Conservation (phyloP, 2,329 filamentous ascomycete species). For the Raffaelea arxii region DNA sequence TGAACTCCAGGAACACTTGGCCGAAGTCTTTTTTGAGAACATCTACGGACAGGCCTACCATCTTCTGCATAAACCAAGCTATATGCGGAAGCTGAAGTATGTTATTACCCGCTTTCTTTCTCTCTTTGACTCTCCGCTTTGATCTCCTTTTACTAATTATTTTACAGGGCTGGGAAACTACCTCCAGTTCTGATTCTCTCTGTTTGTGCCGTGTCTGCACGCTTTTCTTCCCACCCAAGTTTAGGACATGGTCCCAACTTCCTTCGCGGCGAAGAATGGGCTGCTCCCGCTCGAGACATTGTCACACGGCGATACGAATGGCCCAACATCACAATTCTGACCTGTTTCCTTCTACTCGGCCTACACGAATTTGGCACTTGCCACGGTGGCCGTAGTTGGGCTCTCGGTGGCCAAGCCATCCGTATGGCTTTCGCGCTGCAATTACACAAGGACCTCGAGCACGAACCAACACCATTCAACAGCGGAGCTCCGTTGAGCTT, state of each 20-base stretch:
- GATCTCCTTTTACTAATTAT: neutral
- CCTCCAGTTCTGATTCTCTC: slow-evolving; percentile 89
- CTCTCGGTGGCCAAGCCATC: slow-evolving; percentile 87
- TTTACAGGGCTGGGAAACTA: slow-evolving; percentile 57
- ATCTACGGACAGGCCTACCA: slow-evolving; percentile 94
- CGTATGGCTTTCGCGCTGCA: slow-evolving; percentile 96
- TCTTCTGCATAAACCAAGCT: slow-evolving; percentile 91
- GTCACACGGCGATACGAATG: slow-evolving; percentile 82
- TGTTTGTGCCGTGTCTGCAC: slow-evolving; percentile 88
- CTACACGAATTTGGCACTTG: slow-evolving; percentile 96
- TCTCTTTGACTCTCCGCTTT: neutral
- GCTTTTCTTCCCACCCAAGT: slow-evolving; percentile 83
- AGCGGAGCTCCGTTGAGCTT: slow-evolving; percentile 65
- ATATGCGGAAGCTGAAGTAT: slow-evolving; percentile 75
- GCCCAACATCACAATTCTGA: slow-evolving; percentile 92
- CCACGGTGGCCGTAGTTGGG: slow-evolving; percentile 92
- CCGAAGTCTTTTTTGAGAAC: slow-evolving; percentile 91
- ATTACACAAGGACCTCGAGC: slow-evolving; percentile 81
- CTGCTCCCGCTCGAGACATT: slow-evolving; percentile 75
- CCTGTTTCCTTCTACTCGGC: slow-evolving; percentile 77
- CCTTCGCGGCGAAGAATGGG: slow-evolving; percentile 85
- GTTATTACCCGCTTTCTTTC: slow-evolving; percentile 18
- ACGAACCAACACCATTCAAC: slow-evolving; percentile 61
- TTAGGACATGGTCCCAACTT: slow-evolving; percentile 62
- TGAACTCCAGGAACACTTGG: slow-evolving; percentile 86